phyloP scores from a whole-genome alignment of 768 basidiomycete species.

The Cystoderma amianthinum region DNA sequence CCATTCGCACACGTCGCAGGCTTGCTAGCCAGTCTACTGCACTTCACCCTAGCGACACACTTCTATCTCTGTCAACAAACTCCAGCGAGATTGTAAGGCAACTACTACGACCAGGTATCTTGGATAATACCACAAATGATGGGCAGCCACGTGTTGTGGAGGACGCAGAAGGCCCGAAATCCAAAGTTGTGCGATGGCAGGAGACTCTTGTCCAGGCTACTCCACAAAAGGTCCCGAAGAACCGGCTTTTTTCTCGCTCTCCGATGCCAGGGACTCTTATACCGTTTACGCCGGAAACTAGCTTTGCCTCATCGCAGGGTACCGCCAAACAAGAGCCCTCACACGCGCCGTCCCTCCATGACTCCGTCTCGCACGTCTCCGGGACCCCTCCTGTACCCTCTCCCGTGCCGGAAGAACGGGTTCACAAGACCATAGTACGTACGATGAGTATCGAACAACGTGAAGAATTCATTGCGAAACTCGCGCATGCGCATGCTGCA shows the following conservation, averaged over 20 bases:
- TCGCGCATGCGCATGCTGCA: slow-evolving; percentile 35
- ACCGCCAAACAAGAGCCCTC: slow-evolving; percentile 8
- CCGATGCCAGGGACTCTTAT: slow-evolving; percentile 52
- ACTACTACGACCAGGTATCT: slow-evolving; percentile 36
- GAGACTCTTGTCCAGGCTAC: slow-evolving; percentile 15
- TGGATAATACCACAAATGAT: slow-evolving; percentile 22
- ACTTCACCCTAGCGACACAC: slow-evolving; percentile 27
- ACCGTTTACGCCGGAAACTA: slow-evolving; percentile 41
- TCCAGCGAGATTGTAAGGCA: slow-evolving; percentile 39
- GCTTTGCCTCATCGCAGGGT: slow-evolving; percentile 18
- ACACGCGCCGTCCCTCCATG: too few relatives aligned
- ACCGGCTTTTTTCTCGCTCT: slow-evolving; percentile 21
- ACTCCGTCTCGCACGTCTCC: slow-evolving; percentile 3
- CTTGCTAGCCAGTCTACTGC: slow-evolving; percentile 15
- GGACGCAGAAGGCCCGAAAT: slow-evolving; percentile 14
- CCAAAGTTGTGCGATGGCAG: slow-evolving; percentile 28
- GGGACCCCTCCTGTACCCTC: slow-evolving; percentile 11
- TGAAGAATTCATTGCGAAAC: slow-evolving; percentile 37
- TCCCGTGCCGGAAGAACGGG: slow-evolving; percentile 7
- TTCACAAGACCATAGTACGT: slow-evolving; percentile 28
- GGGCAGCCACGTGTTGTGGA: slow-evolving; percentile 15
- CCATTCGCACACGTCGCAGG: slow-evolving; percentile 24
- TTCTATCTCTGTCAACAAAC: slow-evolving; percentile 44
- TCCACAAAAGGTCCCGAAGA: slow-evolving; percentile 10
- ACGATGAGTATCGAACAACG: slow-evolving; percentile 50